Percentiles rank a stretch among this genome's conserved stretches.
These are phyloP conservation scores for Candida sonorensis DNA, from an alignment of 805 yeast species.

Conservation along the genomic window DNA sequence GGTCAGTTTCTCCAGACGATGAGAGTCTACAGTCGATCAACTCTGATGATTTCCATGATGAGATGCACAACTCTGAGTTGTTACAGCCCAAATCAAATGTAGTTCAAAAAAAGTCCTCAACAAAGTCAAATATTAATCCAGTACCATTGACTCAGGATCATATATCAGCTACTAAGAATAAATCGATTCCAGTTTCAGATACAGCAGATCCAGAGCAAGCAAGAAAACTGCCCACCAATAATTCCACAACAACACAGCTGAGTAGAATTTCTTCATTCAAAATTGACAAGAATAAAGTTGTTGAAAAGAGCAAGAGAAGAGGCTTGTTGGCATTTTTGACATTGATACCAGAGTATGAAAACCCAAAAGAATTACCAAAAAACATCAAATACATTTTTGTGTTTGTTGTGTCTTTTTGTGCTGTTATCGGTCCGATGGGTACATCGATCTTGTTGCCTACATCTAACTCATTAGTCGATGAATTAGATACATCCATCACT, in stretches of 20 bases:
- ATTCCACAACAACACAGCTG: conserved; percentile 4
- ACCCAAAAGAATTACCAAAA: conserved; percentile 58
- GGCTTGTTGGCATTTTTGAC: conserved; percentile 51
- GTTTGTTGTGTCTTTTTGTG: conserved; percentile 62
- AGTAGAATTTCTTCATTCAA: conserved; percentile 14
- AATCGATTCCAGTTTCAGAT: no score
- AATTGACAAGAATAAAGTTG: conserved; percentile 22
- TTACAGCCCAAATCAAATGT: no score
- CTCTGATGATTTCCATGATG: no score
- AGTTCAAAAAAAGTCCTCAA: no score
- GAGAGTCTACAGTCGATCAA: no score
- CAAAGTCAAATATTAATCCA: no score
- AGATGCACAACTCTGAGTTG: no score
- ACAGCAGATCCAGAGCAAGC: no score
- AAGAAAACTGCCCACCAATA: no score
- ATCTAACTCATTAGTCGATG: conserved; percentile 47
- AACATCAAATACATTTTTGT: conserved; percentile 48
- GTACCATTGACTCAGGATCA: no score
- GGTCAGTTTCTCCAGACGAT: no score
- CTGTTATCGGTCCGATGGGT: conserved; percentile 84
- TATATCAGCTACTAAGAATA: no score
- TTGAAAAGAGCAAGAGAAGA: conserved; percentile 40
- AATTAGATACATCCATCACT: conserved; percentile 48
- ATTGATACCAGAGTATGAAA: conserved; percentile 62
- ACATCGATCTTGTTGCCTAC: conserved; percentile 81